phyloP scores from a whole-genome alignment of 192 early-diverging fungal species.

The Backusella sp. region DNA sequence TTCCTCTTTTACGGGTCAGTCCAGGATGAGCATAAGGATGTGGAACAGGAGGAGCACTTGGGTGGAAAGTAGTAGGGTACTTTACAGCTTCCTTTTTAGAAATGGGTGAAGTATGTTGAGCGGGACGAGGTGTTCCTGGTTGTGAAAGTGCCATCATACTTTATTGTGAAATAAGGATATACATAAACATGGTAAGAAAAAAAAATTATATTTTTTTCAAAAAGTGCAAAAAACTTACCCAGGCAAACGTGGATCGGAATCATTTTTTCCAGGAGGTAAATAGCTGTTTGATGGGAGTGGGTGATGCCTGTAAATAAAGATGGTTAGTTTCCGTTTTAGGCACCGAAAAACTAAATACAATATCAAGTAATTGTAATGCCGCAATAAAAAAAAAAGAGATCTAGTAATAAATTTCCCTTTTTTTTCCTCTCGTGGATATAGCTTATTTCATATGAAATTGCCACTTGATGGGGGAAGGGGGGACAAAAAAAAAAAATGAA shows the following conservation, averaged over 20 bases:
- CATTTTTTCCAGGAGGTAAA: slow-evolving; percentile 9
- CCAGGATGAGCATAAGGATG: slow-evolving; percentile 19
- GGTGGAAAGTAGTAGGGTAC: background rate
- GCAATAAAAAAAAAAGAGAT: slow-evolving; percentile 4
- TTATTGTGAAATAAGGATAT: background rate
- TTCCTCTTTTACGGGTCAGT: slow-evolving; percentile 33
- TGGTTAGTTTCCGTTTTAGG: slow-evolving; percentile 18
- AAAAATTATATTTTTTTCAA: background rate
- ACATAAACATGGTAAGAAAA: background rate
- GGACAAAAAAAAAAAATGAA: background rate
- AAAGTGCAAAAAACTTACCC: slow-evolving; percentile 15
- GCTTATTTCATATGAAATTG: slow-evolving; percentile 16
- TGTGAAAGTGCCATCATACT: slow-evolving; percentile 31
- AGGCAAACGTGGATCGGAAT: slow-evolving; percentile 30
- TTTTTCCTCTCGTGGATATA: background rate
- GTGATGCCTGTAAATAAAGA: slow-evolving; percentile 11
- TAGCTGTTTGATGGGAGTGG: slow-evolving; percentile 15
- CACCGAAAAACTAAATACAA: slow-evolving; percentile 6
- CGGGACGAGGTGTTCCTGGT: slow-evolving; percentile 27
- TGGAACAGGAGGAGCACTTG: slow-evolving; percentile 7
- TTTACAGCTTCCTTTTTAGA: slow-evolving; percentile 3
- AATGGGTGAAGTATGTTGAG: slow-evolving; percentile 1
- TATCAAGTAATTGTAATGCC: slow-evolving; percentile 7
- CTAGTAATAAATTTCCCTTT: background rate
- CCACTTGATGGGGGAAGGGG: background rate